Percentiles rank a stretch among this genome's conserved stretches.
Evolutionary conservation across 257 asterid species (phyloP).

Genomic region (Lantana camara): DNA sequence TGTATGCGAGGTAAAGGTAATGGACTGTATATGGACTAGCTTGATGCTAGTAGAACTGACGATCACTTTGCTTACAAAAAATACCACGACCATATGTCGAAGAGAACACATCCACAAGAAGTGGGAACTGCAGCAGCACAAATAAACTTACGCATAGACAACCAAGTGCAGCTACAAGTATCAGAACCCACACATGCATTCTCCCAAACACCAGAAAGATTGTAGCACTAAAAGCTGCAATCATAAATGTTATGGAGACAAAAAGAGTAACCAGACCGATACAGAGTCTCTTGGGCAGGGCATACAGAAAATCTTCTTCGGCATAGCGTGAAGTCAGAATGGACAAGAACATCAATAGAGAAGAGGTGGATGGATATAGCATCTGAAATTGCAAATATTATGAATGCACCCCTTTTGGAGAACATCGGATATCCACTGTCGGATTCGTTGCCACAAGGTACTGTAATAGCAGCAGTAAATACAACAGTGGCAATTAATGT

Average conservation of each 20-base stretch:
- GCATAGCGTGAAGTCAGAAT: slow-evolving; percentile 23
- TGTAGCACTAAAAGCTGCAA: slow-evolving; percentile 3
- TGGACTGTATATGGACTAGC: no score
- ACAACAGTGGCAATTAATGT: slow-evolving; percentile 31
- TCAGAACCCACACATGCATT: not conserved
- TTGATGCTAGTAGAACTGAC: slow-evolving; percentile 4
- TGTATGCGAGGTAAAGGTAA: no score
- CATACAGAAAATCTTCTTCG: slow-evolving; percentile 14
- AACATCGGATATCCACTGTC: slow-evolving; percentile 7
- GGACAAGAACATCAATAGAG: not conserved
- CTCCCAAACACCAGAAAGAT: slow-evolving; percentile 11
- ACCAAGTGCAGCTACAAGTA: not conserved
- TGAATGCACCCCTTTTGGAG: not conserved
- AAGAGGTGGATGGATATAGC: not conserved
- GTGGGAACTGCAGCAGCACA: slow-evolving; percentile 7
- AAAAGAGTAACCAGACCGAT: slow-evolving; percentile 19
- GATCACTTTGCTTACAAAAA: slow-evolving; percentile 11
- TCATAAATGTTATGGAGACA: not conserved
- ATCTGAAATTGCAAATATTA: not conserved
- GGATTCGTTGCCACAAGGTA: slow-evolving; percentile 22
- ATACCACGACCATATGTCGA: slow-evolving; percentile 18
- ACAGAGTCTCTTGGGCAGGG: slow-evolving; percentile 26
- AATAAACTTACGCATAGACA: slow-evolving; percentile 1
- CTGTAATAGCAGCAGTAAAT: slow-evolving; percentile 30
- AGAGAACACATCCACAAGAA: slow-evolving; percentile 3